Conservation (phyloP, 352 stramenopile species). For the Phytophthora palmivora region DNA sequence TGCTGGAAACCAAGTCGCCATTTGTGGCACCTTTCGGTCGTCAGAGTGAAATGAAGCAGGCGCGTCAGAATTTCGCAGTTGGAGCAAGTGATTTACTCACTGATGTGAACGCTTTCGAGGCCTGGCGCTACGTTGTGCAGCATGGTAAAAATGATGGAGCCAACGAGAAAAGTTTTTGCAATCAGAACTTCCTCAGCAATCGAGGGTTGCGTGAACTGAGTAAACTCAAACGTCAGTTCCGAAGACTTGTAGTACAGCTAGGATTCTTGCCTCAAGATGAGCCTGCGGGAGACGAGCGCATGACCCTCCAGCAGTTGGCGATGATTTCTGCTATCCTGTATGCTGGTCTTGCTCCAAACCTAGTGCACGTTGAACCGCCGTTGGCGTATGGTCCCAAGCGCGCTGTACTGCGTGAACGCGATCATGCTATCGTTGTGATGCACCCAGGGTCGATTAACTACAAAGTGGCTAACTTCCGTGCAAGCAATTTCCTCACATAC, state of each 20-base stretch:
- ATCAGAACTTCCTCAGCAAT: constrained; percentile 68
- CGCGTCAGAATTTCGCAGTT: constrained; percentile 63
- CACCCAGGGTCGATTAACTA: constrained; percentile 83
- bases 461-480: constrained; percentile 52
- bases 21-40: constrained; percentile 81
- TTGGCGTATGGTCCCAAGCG: constrained; percentile 37
- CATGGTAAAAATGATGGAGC: constrained; percentile 19
- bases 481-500: constrained; percentile 78
- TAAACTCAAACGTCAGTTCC: constrained; percentile 84
- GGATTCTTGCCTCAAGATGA: constrained; percentile 54
- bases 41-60: constrained; percentile 72
- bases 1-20: constrained; percentile 84
- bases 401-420: constrained; percentile 51
- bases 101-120: constrained; percentile 79
- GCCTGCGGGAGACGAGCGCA: constrained; percentile 19
- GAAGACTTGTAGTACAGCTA: constrained; percentile 63
- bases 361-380: constrained; percentile 79
- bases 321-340: constrained; percentile 78
- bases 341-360: constrained; percentile 91
- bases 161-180: constrained; percentile 71
- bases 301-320: constrained; percentile 58
- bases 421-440: constrained; percentile 58
- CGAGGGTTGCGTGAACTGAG: constrained; percentile 64
- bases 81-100: constrained; percentile 77
- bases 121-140: constrained; percentile 53